Conservation (phyloP, 1,284 basidiomycete species). For the Sporisorium graminicola region DNA sequence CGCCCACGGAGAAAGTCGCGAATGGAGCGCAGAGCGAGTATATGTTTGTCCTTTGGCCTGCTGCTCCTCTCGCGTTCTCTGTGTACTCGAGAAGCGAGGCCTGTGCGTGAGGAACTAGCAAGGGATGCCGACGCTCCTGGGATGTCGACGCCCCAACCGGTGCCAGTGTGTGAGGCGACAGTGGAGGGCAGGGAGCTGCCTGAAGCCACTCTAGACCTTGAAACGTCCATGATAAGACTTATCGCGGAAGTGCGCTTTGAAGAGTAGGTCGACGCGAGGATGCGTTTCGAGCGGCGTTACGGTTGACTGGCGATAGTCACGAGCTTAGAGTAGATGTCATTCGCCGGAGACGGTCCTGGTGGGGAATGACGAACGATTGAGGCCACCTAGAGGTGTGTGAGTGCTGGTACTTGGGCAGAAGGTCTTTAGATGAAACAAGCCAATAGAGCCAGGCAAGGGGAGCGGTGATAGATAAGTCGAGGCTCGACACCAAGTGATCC, state of each 20-base stretch:
- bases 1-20: slow-evolving; percentile 85
- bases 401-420: too few relatives aligned
- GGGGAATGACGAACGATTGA: too few relatives aligned
- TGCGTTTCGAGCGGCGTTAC: too few relatives aligned
- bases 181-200: slow-evolving; percentile 21
- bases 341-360: neutral
- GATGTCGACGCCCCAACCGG: slow-evolving; percentile 24
- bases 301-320: slow-evolving; percentile 3
- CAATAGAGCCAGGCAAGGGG: too few relatives aligned
- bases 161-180: neutral
- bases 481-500: too few relatives aligned
- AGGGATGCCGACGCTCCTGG: slow-evolving; percentile 32
- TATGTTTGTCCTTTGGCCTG: slow-evolving; percentile 53
- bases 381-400: too few relatives aligned
- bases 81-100: slow-evolving; percentile 18
- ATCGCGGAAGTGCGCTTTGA: neutral
- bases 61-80: slow-evolving; percentile 39
- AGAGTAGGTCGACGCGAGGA: neutral
- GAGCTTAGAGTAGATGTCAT: neutral
- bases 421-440: neutral
- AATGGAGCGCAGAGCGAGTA: slow-evolving; percentile 79
- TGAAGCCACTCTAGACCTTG: slow-evolving; percentile 30
- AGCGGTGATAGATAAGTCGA: too few relatives aligned
- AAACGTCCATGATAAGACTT: slow-evolving; percentile 28
- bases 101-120: slow-evolving; percentile 18